Evolutionary conservation across 345 rosid genomes (phyloP).

Genomic region (Tarenaya hassleriana): DNA sequence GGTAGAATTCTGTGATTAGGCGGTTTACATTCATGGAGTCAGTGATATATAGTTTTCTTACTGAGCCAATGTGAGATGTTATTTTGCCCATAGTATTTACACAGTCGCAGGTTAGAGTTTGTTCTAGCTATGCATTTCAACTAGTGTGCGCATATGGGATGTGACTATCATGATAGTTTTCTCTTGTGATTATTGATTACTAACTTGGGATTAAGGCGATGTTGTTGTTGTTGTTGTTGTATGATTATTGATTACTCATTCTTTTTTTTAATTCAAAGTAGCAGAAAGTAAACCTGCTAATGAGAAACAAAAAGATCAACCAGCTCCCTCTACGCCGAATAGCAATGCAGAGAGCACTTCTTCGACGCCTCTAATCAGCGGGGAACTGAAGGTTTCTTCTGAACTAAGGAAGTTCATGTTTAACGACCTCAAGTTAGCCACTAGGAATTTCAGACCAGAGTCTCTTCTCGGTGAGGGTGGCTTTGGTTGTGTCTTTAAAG

Average conservation of each 20-base stretch:
- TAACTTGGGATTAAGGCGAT: too few species aligned
- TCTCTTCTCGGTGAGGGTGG: constrained; percentile 91
- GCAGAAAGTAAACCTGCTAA: constrained; percentile 38
- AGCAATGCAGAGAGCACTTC: constrained; percentile 49
- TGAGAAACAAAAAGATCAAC: constrained; percentile 35
- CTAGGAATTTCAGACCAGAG: constrained; percentile 80
- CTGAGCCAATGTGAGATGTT: not conserved
- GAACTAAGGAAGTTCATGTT: constrained; percentile 61
- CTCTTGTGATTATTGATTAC: too few species aligned
- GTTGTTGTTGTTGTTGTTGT: too few species aligned
- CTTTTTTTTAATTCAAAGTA: constrained; percentile 16
- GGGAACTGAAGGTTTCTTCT: constrained; percentile 64
- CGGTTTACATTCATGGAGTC: not conserved
- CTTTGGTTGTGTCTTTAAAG: constrained; percentile 91
- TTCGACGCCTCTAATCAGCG: constrained; percentile 54
- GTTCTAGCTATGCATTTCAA: too few species aligned
- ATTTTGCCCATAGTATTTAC: too few species aligned
- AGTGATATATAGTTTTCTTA: not conserved
- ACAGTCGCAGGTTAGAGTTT: too few species aligned
- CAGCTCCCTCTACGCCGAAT: constrained; percentile 36
- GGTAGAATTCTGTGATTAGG: not conserved
- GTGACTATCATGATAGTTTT: too few species aligned
- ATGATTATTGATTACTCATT: too few species aligned
- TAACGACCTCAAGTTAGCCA: constrained; percentile 66
- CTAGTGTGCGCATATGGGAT: too few species aligned